Evolutionary conservation across 2,329 filamentous ascomycete species (phyloP), one percentile per base, ranked within the genome.

Genomic region (Penicillium sp.): DNA sequence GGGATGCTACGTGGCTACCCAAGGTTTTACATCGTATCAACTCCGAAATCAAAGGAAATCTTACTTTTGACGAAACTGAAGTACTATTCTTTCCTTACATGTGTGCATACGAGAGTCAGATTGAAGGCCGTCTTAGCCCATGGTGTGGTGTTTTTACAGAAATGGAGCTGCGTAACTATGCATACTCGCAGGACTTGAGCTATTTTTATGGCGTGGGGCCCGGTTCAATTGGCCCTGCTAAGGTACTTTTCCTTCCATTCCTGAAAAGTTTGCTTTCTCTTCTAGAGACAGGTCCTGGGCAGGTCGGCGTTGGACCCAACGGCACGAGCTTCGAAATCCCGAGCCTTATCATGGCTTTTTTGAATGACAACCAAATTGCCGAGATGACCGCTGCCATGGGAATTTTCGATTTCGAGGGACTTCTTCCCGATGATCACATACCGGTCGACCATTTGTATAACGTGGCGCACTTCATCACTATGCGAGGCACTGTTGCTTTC

Each of bases 41-140:
- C 61, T 57, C 71, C 6, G 66, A 83, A 34, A 78, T 87, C 32
- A 64, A 71, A 0, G 85, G 85, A 1, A 67, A 69, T 14, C 78
- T 88, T 34, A 80, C 79, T 1, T 77, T 88, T 34, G 79, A 77
- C 0, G 72, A 79, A 32, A 72, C 70, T 2, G 84, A 88, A 55
- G 74, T 86, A 40, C 76, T 74, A 8, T 79, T 81, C 43, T 85
- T 89, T 48, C 85, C 85, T 0, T 88, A 89, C 62, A 77, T 89
- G n/a, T 90, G 87, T 62, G 87, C 85, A 4, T 89, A 87, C 57
- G 87, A 90, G 64, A 85, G 81, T 3, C 86, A 89, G 64, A 88
- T 89, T 60, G 84, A 78, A 0, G 86, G 86, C 1, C 74, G 72
- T 2, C 69, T 83, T 4, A 87, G 84, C 5, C 83, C 85, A 0